Base-by-base conservation (phyloP, 2,329 filamentous ascomycete species). In the Hypoxylon sp. region DNA sequence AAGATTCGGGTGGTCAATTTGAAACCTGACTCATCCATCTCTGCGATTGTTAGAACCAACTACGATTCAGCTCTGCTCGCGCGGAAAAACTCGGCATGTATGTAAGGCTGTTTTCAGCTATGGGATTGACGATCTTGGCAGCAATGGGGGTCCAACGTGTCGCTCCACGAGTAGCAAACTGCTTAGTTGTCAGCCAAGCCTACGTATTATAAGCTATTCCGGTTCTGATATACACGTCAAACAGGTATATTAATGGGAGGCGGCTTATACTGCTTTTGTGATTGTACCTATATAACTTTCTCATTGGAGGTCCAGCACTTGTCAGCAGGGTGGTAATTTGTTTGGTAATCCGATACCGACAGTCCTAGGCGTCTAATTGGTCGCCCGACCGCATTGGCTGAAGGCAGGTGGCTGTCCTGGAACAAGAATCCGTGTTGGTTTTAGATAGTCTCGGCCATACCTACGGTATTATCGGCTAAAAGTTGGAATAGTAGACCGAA, bases 91-190 rank as follows among this genome's bases (percentile, higher is more conserved):
- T 66, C 66, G 59, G 66, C 55, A 63, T 51, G 43, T 46, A 52
- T 45, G 49, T 34, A 34, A 63, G 66, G 66, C 66, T 69, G 63
- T 60, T 60, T 69, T 66, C 66, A 69, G 66, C 66, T 69, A 60
- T 13, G 51, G 59, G 41, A 10, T 55, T 14, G 58, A 41, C 50
- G 25, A 63, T 55, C 66, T 63, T 68, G 56, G 63, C 60, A 41
- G 41, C 43, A 61, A 61, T 60, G 19, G 51, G 53, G 49, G 41
- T 36, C 43, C 9, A 32, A 60, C 50, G 45, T 60, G 49, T 57
- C 56, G 60, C 32, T 60, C 57, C 46, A 41, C 34, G 14, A 48
- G 32, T 25, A 38, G 51, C 57, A 52, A 63, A 51, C 56, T 43
- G 11, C 43, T 45, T 59, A 62, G 58, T 63, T 68, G 65, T 58